These are phyloP conservation scores for Ramicandelaber brevisporus DNA, from an alignment of 192 early-diverging fungal species.

Conservation along the genomic window DNA sequence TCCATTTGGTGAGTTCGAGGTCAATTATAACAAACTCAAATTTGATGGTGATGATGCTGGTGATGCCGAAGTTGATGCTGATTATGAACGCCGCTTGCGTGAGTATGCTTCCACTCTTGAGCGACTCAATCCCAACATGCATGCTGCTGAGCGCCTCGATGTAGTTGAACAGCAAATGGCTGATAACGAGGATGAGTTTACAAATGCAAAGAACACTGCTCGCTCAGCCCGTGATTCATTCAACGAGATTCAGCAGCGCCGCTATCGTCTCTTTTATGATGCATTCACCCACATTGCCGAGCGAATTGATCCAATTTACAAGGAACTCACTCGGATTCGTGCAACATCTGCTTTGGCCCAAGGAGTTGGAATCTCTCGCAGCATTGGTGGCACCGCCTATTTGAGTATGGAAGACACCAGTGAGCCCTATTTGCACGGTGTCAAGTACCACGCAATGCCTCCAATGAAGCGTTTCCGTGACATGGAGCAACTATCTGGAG, in stretches of 20 bases:
- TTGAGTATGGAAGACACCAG: constrained; percentile 77
- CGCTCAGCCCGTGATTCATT: constrained; percentile 65
- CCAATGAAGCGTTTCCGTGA: constrained; percentile 98
- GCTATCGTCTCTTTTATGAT: constrained; percentile 48
- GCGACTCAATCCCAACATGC: constrained; percentile 71
- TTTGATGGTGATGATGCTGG: too few relatives aligned
- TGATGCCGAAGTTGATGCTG: too few relatives aligned
- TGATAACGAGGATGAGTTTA: constrained; percentile 65
- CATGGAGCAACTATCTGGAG: constrained; percentile 96
- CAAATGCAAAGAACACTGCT: constrained; percentile 48
- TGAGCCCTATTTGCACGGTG: constrained; percentile 80
- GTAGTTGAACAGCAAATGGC: constrained; percentile 53
- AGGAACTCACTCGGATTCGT: constrained; percentile 79
- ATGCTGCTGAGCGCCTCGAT: constrained; percentile 65
- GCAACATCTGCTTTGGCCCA: too few relatives aligned
- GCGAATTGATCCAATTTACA: constrained; percentile 87
- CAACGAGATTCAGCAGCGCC: constrained; percentile 38
- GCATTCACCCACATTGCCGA: constrained; percentile 77
- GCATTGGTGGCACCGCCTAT: constrained; percentile 82
- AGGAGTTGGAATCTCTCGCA: too few relatives aligned
- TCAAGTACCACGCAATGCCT: constrained; percentile 98
- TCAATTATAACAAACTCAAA: constrained; percentile 28
- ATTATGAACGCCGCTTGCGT: too few relatives aligned
- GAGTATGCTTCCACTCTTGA: too few relatives aligned
- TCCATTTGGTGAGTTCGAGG: constrained; percentile 44